Evolutionary conservation across 169 alveolate species (phyloP).

Genomic region (Babesia sp.): DNA sequence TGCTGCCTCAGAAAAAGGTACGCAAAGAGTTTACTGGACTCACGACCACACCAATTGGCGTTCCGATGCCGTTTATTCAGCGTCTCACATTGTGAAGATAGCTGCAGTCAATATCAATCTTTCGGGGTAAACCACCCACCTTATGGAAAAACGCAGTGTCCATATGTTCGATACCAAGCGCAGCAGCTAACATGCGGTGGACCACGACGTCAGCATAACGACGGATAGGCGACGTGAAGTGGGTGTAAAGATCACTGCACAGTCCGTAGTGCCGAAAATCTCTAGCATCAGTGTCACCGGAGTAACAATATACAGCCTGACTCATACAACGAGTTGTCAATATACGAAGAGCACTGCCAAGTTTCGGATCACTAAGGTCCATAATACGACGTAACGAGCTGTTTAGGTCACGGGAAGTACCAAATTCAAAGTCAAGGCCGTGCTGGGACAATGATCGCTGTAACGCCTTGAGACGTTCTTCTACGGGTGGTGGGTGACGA

Average conservation of each 20-base stretch:
- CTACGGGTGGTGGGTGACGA: slow-evolving; percentile 94
- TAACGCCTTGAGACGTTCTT: slow-evolving; percentile 89
- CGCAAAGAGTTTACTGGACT: slow-evolving; percentile 88
- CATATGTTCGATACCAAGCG: slow-evolving; percentile 67
- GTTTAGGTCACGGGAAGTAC: slow-evolving; percentile 87
- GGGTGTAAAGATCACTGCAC: slow-evolving; percentile 98
- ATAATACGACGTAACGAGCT: slow-evolving; percentile 85
- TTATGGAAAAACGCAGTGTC: slow-evolving; percentile 54
- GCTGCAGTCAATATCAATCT: slow-evolving; percentile 61
- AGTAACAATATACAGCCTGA: slow-evolving; percentile 74
- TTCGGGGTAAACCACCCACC: slow-evolving; percentile 36
- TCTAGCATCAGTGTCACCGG: slow-evolving; percentile 27
- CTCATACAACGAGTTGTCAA: slow-evolving; percentile 94
- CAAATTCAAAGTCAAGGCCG: slow-evolving; percentile 60
- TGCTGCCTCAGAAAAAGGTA: slow-evolving; percentile 84
- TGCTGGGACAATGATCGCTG: slow-evolving; percentile 73
- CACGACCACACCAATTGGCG: slow-evolving; percentile 91
- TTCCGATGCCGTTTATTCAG: slow-evolving; percentile 89
- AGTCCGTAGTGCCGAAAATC: slow-evolving; percentile 92
- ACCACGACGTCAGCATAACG: slow-evolving; percentile 97
- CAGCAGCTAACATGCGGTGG: slow-evolving; percentile 88
- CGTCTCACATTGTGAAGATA: slow-evolving; percentile 87
- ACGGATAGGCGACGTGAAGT: slow-evolving; percentile 99
- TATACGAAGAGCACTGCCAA: slow-evolving; percentile 87
- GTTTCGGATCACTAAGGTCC: slow-evolving; percentile 80